Evolutionary conservation across 225 moss, liverwort and hornwort species (phyloP).

Genomic region (Rhytidiadelphus loreus): DNA sequence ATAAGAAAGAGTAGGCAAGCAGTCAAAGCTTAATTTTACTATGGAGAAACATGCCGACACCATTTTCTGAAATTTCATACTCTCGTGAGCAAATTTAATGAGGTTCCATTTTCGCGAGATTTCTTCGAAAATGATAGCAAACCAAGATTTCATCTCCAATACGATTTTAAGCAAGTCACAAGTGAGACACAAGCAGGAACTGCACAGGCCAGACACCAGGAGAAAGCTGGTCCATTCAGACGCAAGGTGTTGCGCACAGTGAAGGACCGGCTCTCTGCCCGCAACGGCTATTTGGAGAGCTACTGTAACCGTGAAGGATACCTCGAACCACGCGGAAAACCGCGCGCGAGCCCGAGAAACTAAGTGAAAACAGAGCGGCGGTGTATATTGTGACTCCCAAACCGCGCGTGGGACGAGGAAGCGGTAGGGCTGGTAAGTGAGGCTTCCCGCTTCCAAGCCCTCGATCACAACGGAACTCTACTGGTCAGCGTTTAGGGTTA

Average conservation of each 20-base stretch:
- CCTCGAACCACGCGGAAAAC: neutral
- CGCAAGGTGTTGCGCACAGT: neutral
- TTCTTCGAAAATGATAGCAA: neutral
- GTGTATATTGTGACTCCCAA: neutral
- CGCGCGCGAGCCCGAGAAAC: neutral
- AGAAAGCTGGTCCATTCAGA: too few species aligned
- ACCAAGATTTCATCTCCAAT: neutral
- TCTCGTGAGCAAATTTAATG: too few species aligned
- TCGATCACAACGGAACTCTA: neutral
- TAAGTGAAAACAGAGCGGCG: neutral
- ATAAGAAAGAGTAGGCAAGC: too few species aligned
- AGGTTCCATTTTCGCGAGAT: neutral
- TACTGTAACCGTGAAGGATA: neutral
- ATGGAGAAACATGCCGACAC: neutral
- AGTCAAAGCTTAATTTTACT: neutral
- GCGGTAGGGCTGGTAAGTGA: neutral
- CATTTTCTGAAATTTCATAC: neutral
- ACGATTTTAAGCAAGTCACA: neutral
- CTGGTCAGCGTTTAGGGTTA: constrained; percentile 11
- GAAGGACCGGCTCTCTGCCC: neutral
- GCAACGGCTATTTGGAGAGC: neutral
- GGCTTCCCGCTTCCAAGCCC: neutral
- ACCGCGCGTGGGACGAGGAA: neutral
- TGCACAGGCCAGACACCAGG: neutral
- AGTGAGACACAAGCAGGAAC: neutral